A percentile compares a stretch with the other conserved stretches of the same genome.
Evolutionary conservation across 768 basidiomycete genomes (phyloP).

Genomic region (Mycena venus): DNA sequence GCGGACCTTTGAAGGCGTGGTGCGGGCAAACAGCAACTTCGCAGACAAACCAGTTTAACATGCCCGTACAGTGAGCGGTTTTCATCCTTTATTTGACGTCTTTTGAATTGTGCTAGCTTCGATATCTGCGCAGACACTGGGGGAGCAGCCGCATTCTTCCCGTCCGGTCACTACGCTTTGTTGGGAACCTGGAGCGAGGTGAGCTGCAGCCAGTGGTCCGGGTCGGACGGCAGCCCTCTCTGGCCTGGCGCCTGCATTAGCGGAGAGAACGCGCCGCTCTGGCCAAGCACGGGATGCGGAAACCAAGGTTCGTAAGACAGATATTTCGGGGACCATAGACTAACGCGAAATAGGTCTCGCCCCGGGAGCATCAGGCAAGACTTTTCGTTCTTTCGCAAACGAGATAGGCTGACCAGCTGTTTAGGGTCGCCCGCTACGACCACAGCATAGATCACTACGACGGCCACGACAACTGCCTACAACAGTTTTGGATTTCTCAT

Average conservation of each 20-base stretch:
- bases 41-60: constrained; percentile 57
- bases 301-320: constrained; percentile 51
- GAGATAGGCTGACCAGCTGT: not conserved
- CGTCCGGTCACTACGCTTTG: constrained; percentile 66
- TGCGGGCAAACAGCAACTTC: constrained; percentile 64
- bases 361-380: constrained; percentile 29
- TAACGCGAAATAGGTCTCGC: constrained; percentile 16
- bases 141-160: constrained; percentile 67
- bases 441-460: too few species aligned
- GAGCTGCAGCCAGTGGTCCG: constrained; percentile 69
- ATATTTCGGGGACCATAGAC: not conserved
- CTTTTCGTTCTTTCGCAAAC: not conserved
- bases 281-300: constrained; percentile 55
- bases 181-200: constrained; percentile 68
- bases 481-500: too few species aligned
- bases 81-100: not conserved
- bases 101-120: constrained; percentile 53
- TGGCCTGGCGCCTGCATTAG: constrained; percentile 66
- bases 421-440: constrained; percentile 19
- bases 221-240: constrained; percentile 59
- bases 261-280: constrained; percentile 61
- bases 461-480: not conserved
- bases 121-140: constrained; percentile 74
- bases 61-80: constrained; percentile 62
- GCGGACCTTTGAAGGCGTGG: constrained; percentile 53